These are phyloP conservation scores for Suillus plorans DNA, from an alignment of 768 basidiomycete genomes.

Conservation along the genomic window DNA sequence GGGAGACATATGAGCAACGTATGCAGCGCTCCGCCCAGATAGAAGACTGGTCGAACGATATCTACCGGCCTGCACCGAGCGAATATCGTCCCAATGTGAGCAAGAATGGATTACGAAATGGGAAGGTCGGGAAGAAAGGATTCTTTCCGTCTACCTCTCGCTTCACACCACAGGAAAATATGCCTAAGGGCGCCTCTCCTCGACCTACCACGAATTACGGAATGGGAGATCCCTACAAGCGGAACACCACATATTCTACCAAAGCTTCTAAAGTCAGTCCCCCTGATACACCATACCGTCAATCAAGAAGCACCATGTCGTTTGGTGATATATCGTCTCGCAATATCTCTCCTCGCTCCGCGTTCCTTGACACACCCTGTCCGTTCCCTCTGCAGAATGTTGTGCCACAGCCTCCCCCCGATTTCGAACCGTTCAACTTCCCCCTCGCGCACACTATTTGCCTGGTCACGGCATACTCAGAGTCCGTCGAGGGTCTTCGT, in stretches of 20 bases:
- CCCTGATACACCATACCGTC: constrained; percentile 73
- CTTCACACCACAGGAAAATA: constrained; percentile 71
- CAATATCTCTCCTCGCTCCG: constrained; percentile 35
- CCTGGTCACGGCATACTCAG: constrained; percentile 97
- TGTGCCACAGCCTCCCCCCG: constrained; percentile 87
- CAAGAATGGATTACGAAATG: constrained; percentile 59
- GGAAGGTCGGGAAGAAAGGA: constrained; percentile 53
- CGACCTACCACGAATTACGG: constrained; percentile 68
- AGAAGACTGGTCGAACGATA: constrained; percentile 95
- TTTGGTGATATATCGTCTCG: constrained; percentile 46
- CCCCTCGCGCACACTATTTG: constrained; percentile 92
- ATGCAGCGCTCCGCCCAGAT: constrained; percentile 89
- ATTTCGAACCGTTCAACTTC: constrained; percentile 95
- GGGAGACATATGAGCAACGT: constrained; percentile 89
- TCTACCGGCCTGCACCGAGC: constrained; percentile 90
- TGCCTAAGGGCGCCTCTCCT: constrained; percentile 49
- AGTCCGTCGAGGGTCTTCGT: constrained; percentile 92
- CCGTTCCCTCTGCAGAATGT: constrained; percentile 92
- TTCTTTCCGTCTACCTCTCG: constrained; percentile 70
- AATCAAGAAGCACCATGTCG: constrained; percentile 83
- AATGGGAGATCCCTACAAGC: constrained; percentile 66
- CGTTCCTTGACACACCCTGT: constrained; percentile 69
- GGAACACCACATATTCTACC: constrained; percentile 51
- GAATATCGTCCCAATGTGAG: constrained; percentile 86
- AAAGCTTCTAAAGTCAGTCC: constrained; percentile 56